Base-by-base conservation (phyloP, 2,329 filamentous ascomycete species). In the Cordyceps pruinosa region DNA sequence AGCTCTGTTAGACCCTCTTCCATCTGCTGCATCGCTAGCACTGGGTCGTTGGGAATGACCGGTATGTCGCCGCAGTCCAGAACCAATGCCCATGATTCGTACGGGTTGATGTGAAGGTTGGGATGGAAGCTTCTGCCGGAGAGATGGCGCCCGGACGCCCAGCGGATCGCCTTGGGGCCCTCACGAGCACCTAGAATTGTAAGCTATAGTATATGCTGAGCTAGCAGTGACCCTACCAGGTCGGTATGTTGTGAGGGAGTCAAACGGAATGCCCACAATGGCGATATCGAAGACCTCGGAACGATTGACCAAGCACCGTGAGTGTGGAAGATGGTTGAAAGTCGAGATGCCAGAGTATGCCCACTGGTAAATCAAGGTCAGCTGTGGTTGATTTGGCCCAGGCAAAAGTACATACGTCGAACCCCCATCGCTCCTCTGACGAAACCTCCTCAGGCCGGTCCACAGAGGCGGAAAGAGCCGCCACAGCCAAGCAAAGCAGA, bases 101-200 rank as follows among this genome's bases (percentile, higher is more conserved):
- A 42, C 39, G 39, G 39, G 39, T 42, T 42, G 39, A 42, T 10
- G 19, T 25, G 9, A 21, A 15, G 12, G 21, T 21, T 13, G 4
- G 39, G 39, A 15, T 42, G 23, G 39, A 17, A 42, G 39, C 39
- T 42, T 3, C 39, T 19, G 39, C 17, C 15, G 21, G 7, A 13
- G 5, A 42, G 15, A 13, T 42, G 39, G 8, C 39, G 39, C 9
- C 9, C 39, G 4, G 39, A 42, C 69, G 96, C 92, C 47, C 92
- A 92, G 70, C 92, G 87, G 66, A 97, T 96, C 42, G 90, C 89
- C 45, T 90, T 84, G 34, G 92, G 92, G 0, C 92, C 92, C 68
- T 96, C 96, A 9, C 92, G 84, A 17, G 88, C 88, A 39, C 87
- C 80, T 75, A 9, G 23, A 10, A 15, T 25, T 26, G 5, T 21